Evolutionary conservation across 2,329 filamentous ascomycete species (phyloP), one percentile per base, ranked within the genome.

Genomic region (Graphiopsis chlorocephala): DNA sequence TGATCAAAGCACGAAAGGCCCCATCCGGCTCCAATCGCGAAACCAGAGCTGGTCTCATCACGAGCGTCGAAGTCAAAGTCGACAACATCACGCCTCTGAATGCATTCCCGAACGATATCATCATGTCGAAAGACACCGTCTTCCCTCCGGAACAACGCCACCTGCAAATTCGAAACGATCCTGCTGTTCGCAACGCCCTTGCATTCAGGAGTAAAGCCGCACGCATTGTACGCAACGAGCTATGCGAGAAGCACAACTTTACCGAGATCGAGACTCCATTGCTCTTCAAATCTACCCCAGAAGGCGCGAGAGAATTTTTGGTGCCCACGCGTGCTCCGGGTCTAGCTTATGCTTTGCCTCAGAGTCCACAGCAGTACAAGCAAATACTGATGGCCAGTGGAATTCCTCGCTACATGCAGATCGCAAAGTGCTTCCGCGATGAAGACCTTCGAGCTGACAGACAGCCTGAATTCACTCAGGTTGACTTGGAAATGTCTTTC

Each of bases 351-450:
- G 95, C 95, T 10, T 81, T 99, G 23, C 93, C 93, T 0, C 96
- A 99, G 76, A 98, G 94, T 69, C 95, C 95, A 0, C 95, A 99
- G 76, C 95, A 99, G 77, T 99, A 98, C 76, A 99, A 99, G 79
- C 95, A 99, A 79, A 91, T 97, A 1, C 84, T 99, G 48, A 98
- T 99, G 93, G 91, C 93, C 0, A 90, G 91, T 66, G 94, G 94
- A 0, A 85, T 97, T 12, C 80, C 84, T 0, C 86, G 85, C 47
- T 99, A 99, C 76, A 96, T 90, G 77, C 95, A 99, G 72, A 92
- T 97, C 79, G 96, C 95, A 1, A 89, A 88, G 68, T 99, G 95
- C 74, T 99, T 97, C 78, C 88, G 95, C 15, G 96, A 99, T 73
- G 95, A 99, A 75, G 96, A 98, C 76, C 82, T 95, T 38, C 86